A percentile compares a stretch with the other conserved stretches of the same genome.
Evolutionary conservation across 2,329 filamentous ascomycete species (phyloP).

Genomic region (Leptographium lundbergii): DNA sequence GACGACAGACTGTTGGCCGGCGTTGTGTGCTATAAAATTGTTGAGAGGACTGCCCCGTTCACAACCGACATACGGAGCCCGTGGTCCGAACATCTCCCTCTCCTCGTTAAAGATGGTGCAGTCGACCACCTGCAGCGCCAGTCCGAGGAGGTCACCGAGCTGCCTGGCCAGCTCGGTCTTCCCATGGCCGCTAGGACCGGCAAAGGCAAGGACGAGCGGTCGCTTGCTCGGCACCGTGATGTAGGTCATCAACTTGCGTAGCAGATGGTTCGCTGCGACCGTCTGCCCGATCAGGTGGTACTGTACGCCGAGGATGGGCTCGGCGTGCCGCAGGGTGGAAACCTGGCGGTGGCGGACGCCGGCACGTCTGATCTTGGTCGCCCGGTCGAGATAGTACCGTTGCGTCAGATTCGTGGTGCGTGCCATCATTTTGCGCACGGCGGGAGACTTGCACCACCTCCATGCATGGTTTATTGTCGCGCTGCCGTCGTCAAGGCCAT

Average conservation of each 20-base stretch:
- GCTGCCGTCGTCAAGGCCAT: neutral
- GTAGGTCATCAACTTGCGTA: constrained; percentile 7
- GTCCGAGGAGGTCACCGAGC: constrained; percentile 2
- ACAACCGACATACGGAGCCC: constrained; percentile 4
- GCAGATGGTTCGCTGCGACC: constrained; percentile 1
- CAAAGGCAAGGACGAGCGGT: constrained; percentile 7
- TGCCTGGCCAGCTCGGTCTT: constrained; percentile 8
- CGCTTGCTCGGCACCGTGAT: constrained; percentile 1
- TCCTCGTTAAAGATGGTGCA: constrained; percentile 7
- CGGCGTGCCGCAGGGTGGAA: neutral
- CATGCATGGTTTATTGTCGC: neutral
- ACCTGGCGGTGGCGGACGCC: constrained; percentile 5
- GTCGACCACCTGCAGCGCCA: constrained; percentile 7
- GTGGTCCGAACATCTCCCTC: constrained; percentile 7
- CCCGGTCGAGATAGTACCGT: constrained; percentile 5
- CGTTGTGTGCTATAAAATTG: constrained; percentile 3
- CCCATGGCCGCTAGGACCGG: constrained; percentile 8
- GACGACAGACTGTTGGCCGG: neutral
- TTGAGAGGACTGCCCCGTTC: constrained; percentile 6
- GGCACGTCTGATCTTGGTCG: neutral
- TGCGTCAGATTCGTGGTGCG: constrained; percentile 4
- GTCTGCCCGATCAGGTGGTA: constrained; percentile 6
- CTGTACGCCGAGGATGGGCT: constrained; percentile 2
- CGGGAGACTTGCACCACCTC: neutral
- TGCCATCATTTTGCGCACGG: neutral